Evolutionary conservation across 805 yeast species (phyloP), one percentile per base, ranked within the genome.

Genomic region (Zygoascus bituminiphila): DNA sequence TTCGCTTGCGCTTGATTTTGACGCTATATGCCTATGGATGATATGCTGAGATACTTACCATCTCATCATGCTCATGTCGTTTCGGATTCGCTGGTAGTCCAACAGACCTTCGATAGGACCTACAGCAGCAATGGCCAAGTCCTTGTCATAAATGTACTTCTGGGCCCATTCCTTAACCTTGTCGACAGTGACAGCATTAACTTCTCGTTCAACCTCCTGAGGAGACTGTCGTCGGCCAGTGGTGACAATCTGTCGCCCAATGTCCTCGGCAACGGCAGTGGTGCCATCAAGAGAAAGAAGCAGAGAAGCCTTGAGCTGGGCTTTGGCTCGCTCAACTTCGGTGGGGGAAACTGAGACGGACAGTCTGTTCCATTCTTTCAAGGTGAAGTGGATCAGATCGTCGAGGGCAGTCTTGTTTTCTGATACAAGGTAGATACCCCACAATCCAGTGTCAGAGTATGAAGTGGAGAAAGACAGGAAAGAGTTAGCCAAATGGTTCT

Each of bases 391-490:
- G 31, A 87, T 76, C 45, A 89, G 77, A 35, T 77, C 73, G 55
- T 77, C 79, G 57, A 86, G 72, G 54, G 84, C 73, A 25, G 80
- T 75, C 54, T 75, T 76, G 61, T 81, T 82, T 57, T 91, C 96
- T 20, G 94, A 79, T 6, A 88, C 87, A 51, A 93, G 74, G 64
- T 93, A 93, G 58, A 91, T 83, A 31, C 99, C 99, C 97, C 97
- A 91, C 47, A 93, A 71, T 7, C 99, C 99, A 10, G 96, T 85
- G 68, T 93, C 99, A 9, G 96, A 89, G 68, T 93, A 93, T 1
- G 96, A 86, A 1, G 99, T 93, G 25, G 96, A 86, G 69, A 91
- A 93, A 5, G 96, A 88, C 95, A 88, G 84, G 70, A 83, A 93
- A 6, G 96, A 85, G 69, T 93, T 93, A 48, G 97, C 96, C 51